Evolutionary conservation across 176 grass and related monocot species (phyloP).

Genomic region (Alloteropsis semialata): DNA sequence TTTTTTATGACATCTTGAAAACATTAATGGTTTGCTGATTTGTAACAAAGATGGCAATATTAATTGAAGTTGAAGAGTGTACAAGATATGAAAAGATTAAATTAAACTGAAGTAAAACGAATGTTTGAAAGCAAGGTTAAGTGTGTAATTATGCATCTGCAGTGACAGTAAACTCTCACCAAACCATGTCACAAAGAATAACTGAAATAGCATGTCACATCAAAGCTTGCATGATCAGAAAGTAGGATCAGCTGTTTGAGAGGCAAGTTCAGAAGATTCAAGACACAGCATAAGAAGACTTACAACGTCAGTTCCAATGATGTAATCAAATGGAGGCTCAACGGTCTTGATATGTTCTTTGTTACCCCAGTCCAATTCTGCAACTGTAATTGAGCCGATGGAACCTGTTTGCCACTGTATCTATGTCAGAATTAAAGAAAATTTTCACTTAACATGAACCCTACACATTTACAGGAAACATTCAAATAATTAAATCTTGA

Average conservation of each 20-base stretch:
- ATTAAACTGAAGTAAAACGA: not conserved
- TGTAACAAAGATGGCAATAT: not conserved
- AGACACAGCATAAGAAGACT: conserved; percentile 22
- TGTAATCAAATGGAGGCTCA: conserved; percentile 91
- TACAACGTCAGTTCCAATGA: conserved; percentile 97
- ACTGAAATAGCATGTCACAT: not conserved
- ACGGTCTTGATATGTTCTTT: conserved; percentile 73
- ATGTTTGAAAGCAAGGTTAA: not conserved
- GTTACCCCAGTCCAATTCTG: conserved; percentile 91
- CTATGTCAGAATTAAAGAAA: conserved; percentile 6
- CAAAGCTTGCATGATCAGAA: not conserved
- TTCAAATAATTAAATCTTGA: not conserved
- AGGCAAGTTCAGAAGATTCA: not conserved
- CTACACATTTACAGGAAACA: not conserved
- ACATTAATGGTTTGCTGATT: not conserved
- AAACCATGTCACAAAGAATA: not conserved
- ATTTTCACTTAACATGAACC: not conserved
- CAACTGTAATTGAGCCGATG: conserved; percentile 64
- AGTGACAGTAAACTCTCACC: not conserved
- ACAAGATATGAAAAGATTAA: not conserved
- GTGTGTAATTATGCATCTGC: not conserved
- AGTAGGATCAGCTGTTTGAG: not conserved
- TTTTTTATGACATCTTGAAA: no score
- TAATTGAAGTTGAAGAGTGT: not conserved
- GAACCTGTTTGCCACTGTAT: conserved; percentile 39